Evolutionary conservation across 495 filamentous ascomycete species (phyloP).

Genomic region (Elaphomyces granulatus): DNA sequence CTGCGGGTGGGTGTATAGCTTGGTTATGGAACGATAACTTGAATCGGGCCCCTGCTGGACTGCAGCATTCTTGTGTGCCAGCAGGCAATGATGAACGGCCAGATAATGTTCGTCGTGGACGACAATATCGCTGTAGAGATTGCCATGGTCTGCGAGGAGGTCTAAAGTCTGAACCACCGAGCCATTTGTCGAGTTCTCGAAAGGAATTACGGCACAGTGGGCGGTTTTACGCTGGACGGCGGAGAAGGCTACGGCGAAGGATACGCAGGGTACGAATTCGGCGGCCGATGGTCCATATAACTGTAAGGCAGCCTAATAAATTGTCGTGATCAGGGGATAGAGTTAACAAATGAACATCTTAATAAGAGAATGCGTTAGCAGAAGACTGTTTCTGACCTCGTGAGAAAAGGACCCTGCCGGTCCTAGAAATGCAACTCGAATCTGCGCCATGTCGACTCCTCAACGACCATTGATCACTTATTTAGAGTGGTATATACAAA

Average conservation of each 20-base stretch:
- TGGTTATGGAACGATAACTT: slow-evolving; percentile 22
- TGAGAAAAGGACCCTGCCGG: slow-evolving; percentile 79
- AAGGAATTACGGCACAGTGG: slow-evolving; percentile 71
- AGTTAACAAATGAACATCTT: too few species aligned
- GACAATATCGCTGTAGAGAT: slow-evolving; percentile 44
- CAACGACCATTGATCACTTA: too few species aligned
- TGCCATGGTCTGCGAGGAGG: slow-evolving; percentile 59
- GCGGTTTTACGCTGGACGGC: slow-evolving; percentile 50
- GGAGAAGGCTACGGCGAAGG: slow-evolving; percentile 60
- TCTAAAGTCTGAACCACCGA: slow-evolving; percentile 80
- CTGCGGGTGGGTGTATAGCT: slow-evolving; percentile 82
- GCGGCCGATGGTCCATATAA: slow-evolving; percentile 41
- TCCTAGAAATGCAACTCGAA: slow-evolving; percentile 65
- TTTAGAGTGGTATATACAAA: too few species aligned
- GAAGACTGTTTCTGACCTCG: slow-evolving; percentile 46
- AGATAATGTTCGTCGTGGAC: slow-evolving; percentile 75
- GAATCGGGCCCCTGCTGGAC: slow-evolving; percentile 7
- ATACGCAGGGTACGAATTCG: slow-evolving; percentile 42
- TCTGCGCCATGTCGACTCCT: too few species aligned
- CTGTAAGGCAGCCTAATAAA: slow-evolving; percentile 49
- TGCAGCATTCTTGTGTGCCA: slow-evolving; percentile 36
- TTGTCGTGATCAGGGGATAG: slow-evolving; percentile 1
- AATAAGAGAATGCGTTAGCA: too few species aligned
- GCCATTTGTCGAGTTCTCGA: slow-evolving; percentile 93
- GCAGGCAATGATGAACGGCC: slow-evolving; percentile 70